Percentiles rank a stretch among this genome's conserved stretches.
Conservation (phyloP, 768 basidiomycete species). For the Tephrocybe sp. region DNA sequence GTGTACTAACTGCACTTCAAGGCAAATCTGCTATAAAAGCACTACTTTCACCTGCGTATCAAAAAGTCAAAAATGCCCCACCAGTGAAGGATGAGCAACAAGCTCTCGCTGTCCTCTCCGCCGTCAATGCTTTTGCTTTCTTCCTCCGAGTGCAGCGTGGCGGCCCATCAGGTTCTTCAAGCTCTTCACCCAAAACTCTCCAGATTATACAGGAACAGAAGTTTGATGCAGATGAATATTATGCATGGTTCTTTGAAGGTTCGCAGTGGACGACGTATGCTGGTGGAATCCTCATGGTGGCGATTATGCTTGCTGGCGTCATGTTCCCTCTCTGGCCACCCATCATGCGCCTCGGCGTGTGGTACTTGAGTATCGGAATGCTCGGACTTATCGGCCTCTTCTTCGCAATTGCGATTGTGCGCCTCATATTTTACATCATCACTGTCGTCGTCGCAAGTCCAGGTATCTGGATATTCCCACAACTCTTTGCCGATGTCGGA, state of each 20-base stretch:
- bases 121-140: constrained; percentile 81
- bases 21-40: constrained; percentile 94
- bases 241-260: constrained; percentile 96
- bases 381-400: constrained; percentile 87
- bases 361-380: constrained; percentile 89
- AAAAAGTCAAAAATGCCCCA: constrained; percentile 79
- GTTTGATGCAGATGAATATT: constrained; percentile 81
- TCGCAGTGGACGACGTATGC: constrained; percentile 92
- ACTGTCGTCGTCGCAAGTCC: constrained; percentile 84
- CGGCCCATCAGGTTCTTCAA: constrained; percentile 55
- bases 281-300: constrained; percentile 88
- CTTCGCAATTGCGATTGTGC: constrained; percentile 85
- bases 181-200: constrained; percentile 76
- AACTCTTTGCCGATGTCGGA: constrained; percentile 96
- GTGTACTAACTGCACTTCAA: constrained; percentile 24
- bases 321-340: constrained; percentile 99
- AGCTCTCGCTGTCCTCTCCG: constrained; percentile 63
- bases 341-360: constrained; percentile 88
- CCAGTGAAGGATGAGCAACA: constrained; percentile 73
- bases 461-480: constrained; percentile 99
- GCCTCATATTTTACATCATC: constrained; percentile 91
- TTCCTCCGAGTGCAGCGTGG: constrained; percentile 90
- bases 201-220: constrained; percentile 78
- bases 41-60: constrained; percentile 87
- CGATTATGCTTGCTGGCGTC: constrained; percentile 90